These are phyloP conservation scores for Mangifera indica DNA, from an alignment of 345 rosid species.

Conservation along the genomic window DNA sequence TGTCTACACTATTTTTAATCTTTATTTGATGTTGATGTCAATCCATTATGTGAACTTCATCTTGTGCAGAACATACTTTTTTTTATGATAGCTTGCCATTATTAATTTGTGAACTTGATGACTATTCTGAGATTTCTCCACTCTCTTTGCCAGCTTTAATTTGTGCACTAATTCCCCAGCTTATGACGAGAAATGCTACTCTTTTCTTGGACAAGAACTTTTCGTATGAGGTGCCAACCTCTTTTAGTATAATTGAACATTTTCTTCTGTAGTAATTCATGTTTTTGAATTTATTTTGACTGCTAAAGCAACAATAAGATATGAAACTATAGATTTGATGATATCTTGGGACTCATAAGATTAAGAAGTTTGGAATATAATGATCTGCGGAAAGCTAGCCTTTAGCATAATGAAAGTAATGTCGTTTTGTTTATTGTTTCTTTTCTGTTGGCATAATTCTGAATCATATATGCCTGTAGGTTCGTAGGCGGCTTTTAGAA, in stretches of 20 bases:
- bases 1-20: constrained; percentile 30
- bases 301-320: neutral
- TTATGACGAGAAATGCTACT: constrained; percentile 77
- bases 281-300: neutral
- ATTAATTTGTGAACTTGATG: neutral
- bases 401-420: neutral
- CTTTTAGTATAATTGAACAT: constrained; percentile 11
- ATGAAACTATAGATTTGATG: neutral
- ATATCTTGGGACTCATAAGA: neutral
- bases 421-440: neutral
- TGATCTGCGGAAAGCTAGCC: neutral
- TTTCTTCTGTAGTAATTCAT: constrained; percentile 13
- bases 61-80: constrained; percentile 3
- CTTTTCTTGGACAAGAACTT: constrained; percentile 74
- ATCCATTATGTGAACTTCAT: neutral
- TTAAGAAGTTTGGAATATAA: neutral
- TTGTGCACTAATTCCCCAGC: constrained; percentile 83
- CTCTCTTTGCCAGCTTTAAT: constrained; percentile 64
- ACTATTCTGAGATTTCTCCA: constrained; percentile 13
- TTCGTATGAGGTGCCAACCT: constrained; percentile 63
- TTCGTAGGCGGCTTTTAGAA: constrained; percentile 75
- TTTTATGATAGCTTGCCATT: neutral
- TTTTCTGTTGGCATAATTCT: neutral
- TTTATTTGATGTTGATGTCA: neutral
- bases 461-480: constrained; percentile 38